These are phyloP conservation scores for Aegilops umbellulata DNA, from an alignment of 176 grass and related monocot species.

Conservation along the genomic window DNA sequence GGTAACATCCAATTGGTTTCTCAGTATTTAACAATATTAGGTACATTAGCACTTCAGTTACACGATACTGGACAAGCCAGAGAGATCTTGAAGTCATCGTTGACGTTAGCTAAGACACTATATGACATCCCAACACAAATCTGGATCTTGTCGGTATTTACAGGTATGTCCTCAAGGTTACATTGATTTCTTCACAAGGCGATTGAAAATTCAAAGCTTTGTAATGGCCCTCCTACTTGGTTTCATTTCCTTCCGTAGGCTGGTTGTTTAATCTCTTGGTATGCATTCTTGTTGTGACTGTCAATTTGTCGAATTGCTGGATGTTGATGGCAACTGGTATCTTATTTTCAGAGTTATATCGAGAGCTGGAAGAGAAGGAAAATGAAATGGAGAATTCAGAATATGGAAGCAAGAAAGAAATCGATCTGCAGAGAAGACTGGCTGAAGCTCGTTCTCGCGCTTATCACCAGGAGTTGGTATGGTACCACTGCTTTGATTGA, in stretches of 20 bases:
- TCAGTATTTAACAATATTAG: conserved; percentile 92
- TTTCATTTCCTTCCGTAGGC: not conserved
- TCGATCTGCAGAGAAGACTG: conserved; percentile 83
- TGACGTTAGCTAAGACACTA: conserved; percentile 94
- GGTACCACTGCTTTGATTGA: conserved; percentile 21
- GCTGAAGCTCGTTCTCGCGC: conserved; percentile 56
- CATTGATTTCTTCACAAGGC: not conserved
- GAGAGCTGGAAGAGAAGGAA: conserved; percentile 70
- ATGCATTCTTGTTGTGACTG: conserved; percentile 14
- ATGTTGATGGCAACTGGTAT: conserved; percentile 23
- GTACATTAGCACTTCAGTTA: conserved; percentile 90
- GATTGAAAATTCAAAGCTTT: not conserved
- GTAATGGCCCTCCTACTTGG: too few relatives aligned
- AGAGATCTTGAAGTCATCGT: conserved; percentile 93
- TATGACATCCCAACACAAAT: conserved; percentile 98
- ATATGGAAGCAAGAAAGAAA: conserved; percentile 89
- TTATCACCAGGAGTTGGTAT: conserved; percentile 86
- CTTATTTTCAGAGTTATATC: conserved; percentile 74
- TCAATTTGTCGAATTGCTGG: not conserved
- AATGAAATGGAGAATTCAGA: conserved; percentile 94
- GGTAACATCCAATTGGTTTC: conserved; percentile 99
- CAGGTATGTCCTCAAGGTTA: conserved; percentile 45
- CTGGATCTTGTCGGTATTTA: conserved; percentile 94
- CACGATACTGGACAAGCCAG: conserved; percentile 84
- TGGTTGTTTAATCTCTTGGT: conserved; percentile 5